A percentile compares a stretch with the other conserved stretches of the same genome.
These are phyloP conservation scores for Podaxis carcinomalis DNA, from an alignment of 768 basidiomycete species.

Conservation along the genomic window DNA sequence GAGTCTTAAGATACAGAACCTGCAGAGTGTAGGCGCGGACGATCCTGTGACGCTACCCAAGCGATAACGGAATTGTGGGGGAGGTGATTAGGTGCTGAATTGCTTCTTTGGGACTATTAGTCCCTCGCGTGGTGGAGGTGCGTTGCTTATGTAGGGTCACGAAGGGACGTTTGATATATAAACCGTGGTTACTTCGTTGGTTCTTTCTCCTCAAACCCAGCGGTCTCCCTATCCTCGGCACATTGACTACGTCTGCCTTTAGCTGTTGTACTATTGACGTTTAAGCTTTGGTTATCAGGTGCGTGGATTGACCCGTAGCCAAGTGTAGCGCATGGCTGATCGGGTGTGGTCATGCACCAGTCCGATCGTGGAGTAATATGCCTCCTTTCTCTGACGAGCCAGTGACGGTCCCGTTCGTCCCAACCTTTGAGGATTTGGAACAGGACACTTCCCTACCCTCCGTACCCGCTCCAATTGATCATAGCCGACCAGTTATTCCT, in stretches of 20 bases:
- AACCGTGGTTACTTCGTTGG: background rate
- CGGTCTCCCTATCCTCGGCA: background rate
- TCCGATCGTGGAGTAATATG: background rate
- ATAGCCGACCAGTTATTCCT: conserved; percentile 6
- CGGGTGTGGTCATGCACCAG: background rate
- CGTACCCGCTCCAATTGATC: background rate
- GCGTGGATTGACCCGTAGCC: background rate
- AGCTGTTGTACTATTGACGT: background rate
- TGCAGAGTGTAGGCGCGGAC: background rate
- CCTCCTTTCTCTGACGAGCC: background rate
- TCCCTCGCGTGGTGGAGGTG: background rate
- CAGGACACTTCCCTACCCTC: background rate
- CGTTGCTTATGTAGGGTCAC: background rate
- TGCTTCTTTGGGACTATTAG: background rate
- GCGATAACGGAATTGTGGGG: background rate
- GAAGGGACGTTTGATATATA: conserved; percentile 1
- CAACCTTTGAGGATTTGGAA: background rate
- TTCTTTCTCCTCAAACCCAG: background rate
- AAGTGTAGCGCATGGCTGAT: background rate
- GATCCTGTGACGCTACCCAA: background rate
- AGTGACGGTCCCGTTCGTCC: conserved; percentile 3
- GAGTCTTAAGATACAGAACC: background rate
- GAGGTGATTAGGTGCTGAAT: background rate
- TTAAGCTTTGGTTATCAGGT: background rate
- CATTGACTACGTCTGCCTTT: background rate